Evolutionary conservation across 2,329 filamentous ascomycete species (phyloP), one percentile per base, ranked within the genome.

Genomic region (Microdochium bolleyi): DNA sequence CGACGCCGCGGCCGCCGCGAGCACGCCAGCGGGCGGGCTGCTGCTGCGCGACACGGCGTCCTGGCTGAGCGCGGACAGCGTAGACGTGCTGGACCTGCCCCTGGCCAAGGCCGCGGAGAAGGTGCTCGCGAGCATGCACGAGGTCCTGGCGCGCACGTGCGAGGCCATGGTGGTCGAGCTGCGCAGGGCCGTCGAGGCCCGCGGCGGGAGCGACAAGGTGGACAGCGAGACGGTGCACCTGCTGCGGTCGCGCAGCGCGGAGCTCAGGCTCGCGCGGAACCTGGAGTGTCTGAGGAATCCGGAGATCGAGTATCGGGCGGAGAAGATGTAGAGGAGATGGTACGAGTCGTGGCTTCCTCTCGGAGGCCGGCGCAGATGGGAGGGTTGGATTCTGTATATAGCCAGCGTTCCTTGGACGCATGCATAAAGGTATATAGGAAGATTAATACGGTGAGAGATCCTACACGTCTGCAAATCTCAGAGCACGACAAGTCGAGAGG

Each of bases 61-160:
- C 56, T 99, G 94, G 94, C 73, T 88, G 49, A 90, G 86, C 55
- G 80, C 80, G 0, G 91, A 97, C 64, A 74, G 76, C 11, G 85
- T 96, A 0, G 61, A 70, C 1, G 76, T 87, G 1, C 74, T 78
- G 11, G 84, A 94, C 4, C 72, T 97, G 50, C 94, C 94, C 3
- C 79, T 99, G 11, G 92, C 92, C 1, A 82, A 79, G 56, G 91
- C 94, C 0, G 83, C 85, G 2, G 88, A 94, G 70, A 94, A 88
- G 73, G 92, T 96, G 4, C 73, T 97, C 24, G 90, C 88, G 9
- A 94, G 87, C 64, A 97, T 99, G 92, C 89, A 96, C 65, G 83
- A 85, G 60, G 84, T 97, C 38, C 74, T 99, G 48, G 75, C 76
- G 55, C 82, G 80, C 59, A 88, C 90, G 53, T 78, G 85, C 60